Evolutionary conservation across 1,139 yeast species (phyloP), one percentile per base, ranked within the genome.

Genomic region (Candida tetrigidarum): DNA sequence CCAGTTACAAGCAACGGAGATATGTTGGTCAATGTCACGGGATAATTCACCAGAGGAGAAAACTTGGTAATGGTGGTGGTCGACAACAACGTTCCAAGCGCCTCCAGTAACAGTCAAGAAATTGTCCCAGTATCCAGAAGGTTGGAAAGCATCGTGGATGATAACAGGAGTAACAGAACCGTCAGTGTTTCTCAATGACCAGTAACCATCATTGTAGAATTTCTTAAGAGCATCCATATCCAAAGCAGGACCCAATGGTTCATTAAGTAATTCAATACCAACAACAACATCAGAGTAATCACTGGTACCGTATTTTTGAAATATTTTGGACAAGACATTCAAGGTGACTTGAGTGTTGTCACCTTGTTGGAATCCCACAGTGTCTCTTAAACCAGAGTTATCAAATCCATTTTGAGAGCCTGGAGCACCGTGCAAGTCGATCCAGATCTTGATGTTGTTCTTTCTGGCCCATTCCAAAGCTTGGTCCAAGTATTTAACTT

Each of bases 361-460:
- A 37, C 70, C 75, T 19, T 71, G 68, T 63, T 83, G 84, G 80
- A 86, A 90, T 8, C 71, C 70, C 46, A 78, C 57, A 5, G 60
- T 50, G 58, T 88, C 97, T 57, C 97, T 78, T 50, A 81, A 69
- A 16, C 99, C 99, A 9, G 97, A 89, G 69, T 92, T 92, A 64
- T 93, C 99, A 62, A 92, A 92, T 16, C 98, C 97, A 62, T 92
- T 92, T 67, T 92, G 98, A 16, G 96, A 87, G n/a, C 97, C 98
- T 39, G 97, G 95, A 23, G 90, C 95, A 47, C 98, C 98, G 63
- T 92, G 99, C 56, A 92, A 71, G 64, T 92, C 99, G 44, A 92
- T 76, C 97, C 97, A 90, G 18, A 81, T 96, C 62, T 86, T 83
- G 55, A 92, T 64, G 40, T 76, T 78, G 55, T 83, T 58, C 16